These are phyloP conservation scores for Beauveria pseudobassiana DNA, from an alignment of 2,329 filamentous ascomycete species.

Conservation along the genomic window DNA sequence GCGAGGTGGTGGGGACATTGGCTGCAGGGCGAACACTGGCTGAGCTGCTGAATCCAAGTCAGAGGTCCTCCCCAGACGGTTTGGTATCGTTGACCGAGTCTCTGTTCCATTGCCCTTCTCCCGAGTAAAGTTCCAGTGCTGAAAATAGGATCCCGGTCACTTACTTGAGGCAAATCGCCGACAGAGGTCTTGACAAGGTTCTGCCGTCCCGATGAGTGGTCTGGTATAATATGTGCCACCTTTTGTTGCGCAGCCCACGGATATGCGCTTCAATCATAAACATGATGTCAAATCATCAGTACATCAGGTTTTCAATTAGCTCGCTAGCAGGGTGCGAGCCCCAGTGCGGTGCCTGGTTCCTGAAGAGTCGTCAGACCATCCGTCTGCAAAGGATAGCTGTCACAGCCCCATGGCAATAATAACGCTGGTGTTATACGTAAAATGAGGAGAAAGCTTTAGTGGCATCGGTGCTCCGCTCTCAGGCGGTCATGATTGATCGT, in stretches of 20 bases:
- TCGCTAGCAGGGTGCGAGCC: background rate
- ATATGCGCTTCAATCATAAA: background rate
- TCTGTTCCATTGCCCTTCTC: background rate
- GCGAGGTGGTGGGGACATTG: background rate
- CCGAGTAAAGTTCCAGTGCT: background rate
- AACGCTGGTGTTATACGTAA: background rate
- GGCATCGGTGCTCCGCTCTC: background rate
- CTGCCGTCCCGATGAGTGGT: background rate
- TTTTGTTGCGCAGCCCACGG: background rate
- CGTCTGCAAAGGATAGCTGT: background rate
- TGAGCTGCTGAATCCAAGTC: slow-evolving; percentile 1
- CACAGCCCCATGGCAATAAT: background rate
- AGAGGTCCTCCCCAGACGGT: background rate
- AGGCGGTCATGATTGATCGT: background rate
- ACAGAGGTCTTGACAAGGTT: background rate
- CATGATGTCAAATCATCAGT: background rate
- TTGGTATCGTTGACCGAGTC: background rate
- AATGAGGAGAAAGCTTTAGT: background rate
- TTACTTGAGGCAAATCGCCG: background rate
- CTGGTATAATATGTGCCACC: background rate
- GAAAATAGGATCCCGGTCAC: slow-evolving; percentile 1
- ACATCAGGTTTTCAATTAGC: background rate
- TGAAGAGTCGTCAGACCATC: background rate
- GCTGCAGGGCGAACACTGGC: slow-evolving; percentile 11
- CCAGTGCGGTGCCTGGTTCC: background rate